A percentile compares a stretch with the other conserved stretches of the same genome.
Conservation (phyloP, 768 basidiomycete genomes). For the Tephrocybe sp. region DNA sequence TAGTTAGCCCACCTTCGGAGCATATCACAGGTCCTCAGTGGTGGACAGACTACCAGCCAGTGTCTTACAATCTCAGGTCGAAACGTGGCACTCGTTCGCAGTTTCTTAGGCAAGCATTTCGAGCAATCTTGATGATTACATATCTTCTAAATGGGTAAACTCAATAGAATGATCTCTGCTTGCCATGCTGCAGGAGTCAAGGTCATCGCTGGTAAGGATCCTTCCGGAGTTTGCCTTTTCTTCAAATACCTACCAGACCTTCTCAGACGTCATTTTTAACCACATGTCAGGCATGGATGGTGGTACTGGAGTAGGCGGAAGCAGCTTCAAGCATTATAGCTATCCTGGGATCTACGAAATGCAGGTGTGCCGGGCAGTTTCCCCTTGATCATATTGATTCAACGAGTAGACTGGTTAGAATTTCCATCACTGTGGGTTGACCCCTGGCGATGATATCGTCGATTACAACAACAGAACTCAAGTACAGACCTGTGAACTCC, state of each 20-base stretch:
- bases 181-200: slow-evolving; percentile 57
- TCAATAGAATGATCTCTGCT: slow-evolving; percentile 40
- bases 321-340: slow-evolving; percentile 49
- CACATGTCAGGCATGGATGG: slow-evolving; percentile 57
- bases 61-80: slow-evolving; percentile 62
- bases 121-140: slow-evolving; percentile 11
- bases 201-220: slow-evolving; percentile 45
- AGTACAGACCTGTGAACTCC: slow-evolving; percentile 57
- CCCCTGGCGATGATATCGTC: slow-evolving; percentile 49
- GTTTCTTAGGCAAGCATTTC: slow-evolving; percentile 34
- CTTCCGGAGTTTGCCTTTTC: background rate
- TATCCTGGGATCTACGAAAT: slow-evolving; percentile 49
- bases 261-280: slow-evolving; percentile 56
- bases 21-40: slow-evolving; percentile 58
- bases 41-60: slow-evolving; percentile 77
- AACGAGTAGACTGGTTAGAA: too few species aligned
- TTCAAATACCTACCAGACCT: too few species aligned
- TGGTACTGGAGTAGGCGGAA: slow-evolving; percentile 49
- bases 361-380: slow-evolving; percentile 33
- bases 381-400: background rate
- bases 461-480: slow-evolving; percentile 52
- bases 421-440: slow-evolving; percentile 61
- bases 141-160: too few species aligned
- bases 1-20: slow-evolving; percentile 54
- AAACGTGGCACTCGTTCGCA: slow-evolving; percentile 61